These are phyloP conservation scores for Monilinia fructicola DNA, from an alignment of 2,329 filamentous ascomycete species.

Conservation along the genomic window DNA sequence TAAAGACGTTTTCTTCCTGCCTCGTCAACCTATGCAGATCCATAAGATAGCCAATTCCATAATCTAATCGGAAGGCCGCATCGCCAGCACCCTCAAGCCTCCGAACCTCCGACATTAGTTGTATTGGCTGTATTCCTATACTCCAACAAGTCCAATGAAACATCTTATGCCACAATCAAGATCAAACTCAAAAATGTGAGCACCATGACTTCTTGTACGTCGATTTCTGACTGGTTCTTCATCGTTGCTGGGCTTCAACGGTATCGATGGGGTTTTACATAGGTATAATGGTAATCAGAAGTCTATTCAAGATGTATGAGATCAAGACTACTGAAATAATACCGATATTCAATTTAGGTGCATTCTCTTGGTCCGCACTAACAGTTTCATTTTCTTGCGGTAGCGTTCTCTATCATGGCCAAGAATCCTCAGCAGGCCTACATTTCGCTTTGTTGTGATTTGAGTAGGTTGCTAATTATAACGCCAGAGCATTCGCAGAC, in stretches of 20 bases:
- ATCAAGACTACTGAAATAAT: not conserved
- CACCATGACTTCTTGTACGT: not conserved
- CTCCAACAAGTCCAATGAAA: not conserved
- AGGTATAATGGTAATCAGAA: not conserved
- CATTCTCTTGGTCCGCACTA: not conserved
- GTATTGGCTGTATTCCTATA: not conserved
- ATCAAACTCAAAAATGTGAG: not conserved
- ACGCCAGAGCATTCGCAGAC: not conserved
- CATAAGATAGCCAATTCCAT: not conserved
- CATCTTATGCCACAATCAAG: not conserved
- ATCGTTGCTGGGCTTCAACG: not conserved
- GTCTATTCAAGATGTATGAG: not conserved
- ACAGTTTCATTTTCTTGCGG: not conserved
- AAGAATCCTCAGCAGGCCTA: no score
- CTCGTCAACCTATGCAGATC: conserved; percentile 4
- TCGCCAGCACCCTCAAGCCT: conserved; percentile 1
- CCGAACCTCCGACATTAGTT: conserved; percentile 13
- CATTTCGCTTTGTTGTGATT: not conserved
- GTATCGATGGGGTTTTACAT: not conserved
- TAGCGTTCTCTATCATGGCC: not conserved
- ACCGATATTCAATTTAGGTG: not conserved
- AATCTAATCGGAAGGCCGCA: conserved; percentile 1
- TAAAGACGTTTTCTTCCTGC: not conserved
- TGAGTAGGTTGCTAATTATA: not conserved
- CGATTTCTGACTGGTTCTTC: not conserved